These are phyloP conservation scores for Ulota crispa DNA, from an alignment of 225 moss, liverwort and hornwort genomes.

Conservation along the genomic window DNA sequence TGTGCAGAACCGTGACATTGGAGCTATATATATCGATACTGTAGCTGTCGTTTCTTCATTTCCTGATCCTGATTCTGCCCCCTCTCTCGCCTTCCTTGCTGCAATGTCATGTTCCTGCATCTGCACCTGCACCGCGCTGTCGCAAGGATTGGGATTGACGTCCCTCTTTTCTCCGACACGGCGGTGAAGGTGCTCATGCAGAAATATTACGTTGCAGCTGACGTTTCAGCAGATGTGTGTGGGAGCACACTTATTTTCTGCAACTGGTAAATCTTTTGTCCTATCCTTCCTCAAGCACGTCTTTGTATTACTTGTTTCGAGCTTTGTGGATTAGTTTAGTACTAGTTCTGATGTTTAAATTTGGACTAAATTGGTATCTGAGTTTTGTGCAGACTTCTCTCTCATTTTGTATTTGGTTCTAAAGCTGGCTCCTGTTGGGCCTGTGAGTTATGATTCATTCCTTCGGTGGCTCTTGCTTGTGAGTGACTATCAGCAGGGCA, in stretches of 20 bases:
- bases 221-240: neutral
- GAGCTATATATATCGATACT: conserved; percentile 27
- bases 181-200: conserved; percentile 55
- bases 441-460: conserved; percentile 34
- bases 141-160: neutral
- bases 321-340: neutral
- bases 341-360: neutral
- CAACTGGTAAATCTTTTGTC: conserved; percentile 17
- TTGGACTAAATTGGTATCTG: neutral
- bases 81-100: conserved; percentile 15
- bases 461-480: neutral
- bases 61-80: neutral
- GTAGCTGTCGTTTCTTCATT: neutral
- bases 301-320: neutral
- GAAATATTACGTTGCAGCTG: conserved; percentile 50
- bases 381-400: neutral
- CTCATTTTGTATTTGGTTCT: neutral
- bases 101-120: conserved; percentile 52
- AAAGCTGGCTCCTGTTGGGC: conserved; percentile 9
- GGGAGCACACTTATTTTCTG: neutral
- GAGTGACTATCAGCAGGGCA: neutral
- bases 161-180: neutral
- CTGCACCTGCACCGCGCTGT: conserved; percentile 56
- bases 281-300: neutral
- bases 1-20: conserved; percentile 47